phyloP scores from a whole-genome alignment of 371 early-diverging fungal genomes.

The Nematocida major region DNA sequence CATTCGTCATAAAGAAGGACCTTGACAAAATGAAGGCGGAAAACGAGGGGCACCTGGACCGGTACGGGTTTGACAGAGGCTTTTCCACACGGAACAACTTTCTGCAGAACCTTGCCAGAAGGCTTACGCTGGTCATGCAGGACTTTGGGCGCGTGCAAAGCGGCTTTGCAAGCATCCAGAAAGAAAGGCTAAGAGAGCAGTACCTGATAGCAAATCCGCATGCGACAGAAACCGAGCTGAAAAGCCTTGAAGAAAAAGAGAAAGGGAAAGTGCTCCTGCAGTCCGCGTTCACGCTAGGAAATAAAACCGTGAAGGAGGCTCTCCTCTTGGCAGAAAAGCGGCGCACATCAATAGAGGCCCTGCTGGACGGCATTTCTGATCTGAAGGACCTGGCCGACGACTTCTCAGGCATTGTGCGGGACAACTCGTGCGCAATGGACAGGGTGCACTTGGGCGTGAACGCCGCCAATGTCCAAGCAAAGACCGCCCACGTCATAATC shows the following conservation, averaged over 20 bases:
- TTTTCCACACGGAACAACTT: slow-evolving; percentile 25
- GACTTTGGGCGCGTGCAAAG: slow-evolving; percentile 43
- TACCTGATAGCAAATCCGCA: slow-evolving; percentile 64
- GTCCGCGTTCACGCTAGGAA: slow-evolving; percentile 34
- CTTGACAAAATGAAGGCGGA: slow-evolving; percentile 27
- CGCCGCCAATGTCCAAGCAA: neutral
- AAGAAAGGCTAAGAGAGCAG: slow-evolving; percentile 56
- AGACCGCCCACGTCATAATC: neutral
- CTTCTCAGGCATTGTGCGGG: slow-evolving; percentile 1
- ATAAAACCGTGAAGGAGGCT: slow-evolving; percentile 17
- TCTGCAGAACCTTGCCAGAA: slow-evolving; percentile 25
- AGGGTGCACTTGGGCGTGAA: slow-evolving; percentile 29
- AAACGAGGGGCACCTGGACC: slow-evolving; percentile 12
- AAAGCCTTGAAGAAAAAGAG: slow-evolving; percentile 21
- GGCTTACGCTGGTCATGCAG: slow-evolving; percentile 29
- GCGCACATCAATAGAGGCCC: slow-evolving; percentile 21
- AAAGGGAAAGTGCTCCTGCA: slow-evolving; percentile 16
- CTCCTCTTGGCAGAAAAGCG: slow-evolving; percentile 36
- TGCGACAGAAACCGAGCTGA: slow-evolving; percentile 60
- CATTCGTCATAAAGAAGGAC: neutral
- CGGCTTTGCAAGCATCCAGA: slow-evolving; percentile 48
- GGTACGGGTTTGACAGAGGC: slow-evolving; percentile 26
- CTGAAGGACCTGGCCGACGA: slow-evolving; percentile 43
- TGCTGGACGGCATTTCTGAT: slow-evolving; percentile 32
- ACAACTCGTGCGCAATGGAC: slow-evolving; percentile 14